Conservation (phyloP, 805 yeast species). For the Zygosaccharomyces kombuchaensis region DNA sequence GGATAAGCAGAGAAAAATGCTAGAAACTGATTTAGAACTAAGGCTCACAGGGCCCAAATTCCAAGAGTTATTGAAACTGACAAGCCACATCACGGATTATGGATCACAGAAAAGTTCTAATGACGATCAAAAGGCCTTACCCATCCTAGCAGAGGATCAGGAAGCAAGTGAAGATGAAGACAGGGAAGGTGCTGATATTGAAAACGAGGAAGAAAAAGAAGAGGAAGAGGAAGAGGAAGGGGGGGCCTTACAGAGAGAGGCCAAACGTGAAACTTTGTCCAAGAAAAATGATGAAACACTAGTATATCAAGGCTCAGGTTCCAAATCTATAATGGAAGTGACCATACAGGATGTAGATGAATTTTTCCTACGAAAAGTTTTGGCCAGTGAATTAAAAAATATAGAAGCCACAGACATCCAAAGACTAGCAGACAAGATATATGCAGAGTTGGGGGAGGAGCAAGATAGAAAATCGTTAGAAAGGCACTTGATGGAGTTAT, state of each 20-base stretch:
- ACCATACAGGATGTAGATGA: slow-evolving; percentile 42
- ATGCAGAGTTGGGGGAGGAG: slow-evolving; percentile 38
- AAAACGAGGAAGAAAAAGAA: slow-evolving; percentile 21
- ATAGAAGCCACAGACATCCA: slow-evolving; percentile 41
- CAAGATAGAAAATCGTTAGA: slow-evolving; percentile 45
- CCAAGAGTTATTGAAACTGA: slow-evolving; percentile 41
- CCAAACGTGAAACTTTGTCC: neutral
- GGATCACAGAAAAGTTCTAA: slow-evolving; percentile 10
- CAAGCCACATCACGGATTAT: slow-evolving; percentile 52
- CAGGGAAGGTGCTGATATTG: slow-evolving; percentile 21
- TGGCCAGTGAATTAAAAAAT: slow-evolving; percentile 36
- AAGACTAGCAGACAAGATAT: slow-evolving; percentile 40
- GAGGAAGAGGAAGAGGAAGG: slow-evolving; percentile 14
- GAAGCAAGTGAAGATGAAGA: slow-evolving; percentile 35
- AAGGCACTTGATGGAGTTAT: slow-evolving; percentile 46
- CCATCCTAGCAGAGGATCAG: slow-evolving; percentile 45
- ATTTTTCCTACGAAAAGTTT: slow-evolving; percentile 51
- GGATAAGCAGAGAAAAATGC: slow-evolving; percentile 41
- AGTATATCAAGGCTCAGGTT: slow-evolving; percentile 6
- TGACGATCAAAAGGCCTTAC: slow-evolving; percentile 38
- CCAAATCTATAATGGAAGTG: slow-evolving; percentile 15
- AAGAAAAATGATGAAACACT: slow-evolving; percentile 18
- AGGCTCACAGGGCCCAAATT: slow-evolving; percentile 37
- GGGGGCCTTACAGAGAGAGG: neutral
- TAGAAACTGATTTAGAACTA: slow-evolving; percentile 46